A percentile compares a stretch with the other conserved stretches of the same genome.
Conservation (phyloP, 805 yeast species). For the Ogataea wickerhamii region DNA sequence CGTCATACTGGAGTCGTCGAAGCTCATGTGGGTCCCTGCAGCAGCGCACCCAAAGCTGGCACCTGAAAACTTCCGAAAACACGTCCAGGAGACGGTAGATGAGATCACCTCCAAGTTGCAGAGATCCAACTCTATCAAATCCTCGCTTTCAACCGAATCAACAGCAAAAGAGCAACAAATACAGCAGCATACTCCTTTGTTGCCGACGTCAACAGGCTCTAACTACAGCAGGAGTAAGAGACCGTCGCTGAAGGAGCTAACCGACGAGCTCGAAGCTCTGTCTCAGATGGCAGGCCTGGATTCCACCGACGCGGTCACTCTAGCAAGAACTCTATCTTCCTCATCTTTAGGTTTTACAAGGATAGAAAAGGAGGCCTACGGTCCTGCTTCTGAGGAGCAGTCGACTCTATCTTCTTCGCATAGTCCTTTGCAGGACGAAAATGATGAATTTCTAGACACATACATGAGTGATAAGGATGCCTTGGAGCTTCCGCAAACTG, state of each 20-base stretch:
- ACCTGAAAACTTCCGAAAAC: slow-evolving; percentile 76
- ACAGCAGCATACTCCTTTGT: slow-evolving; percentile 11
- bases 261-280: slow-evolving; percentile 69
- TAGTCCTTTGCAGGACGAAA: slow-evolving; percentile 22
- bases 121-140: slow-evolving; percentile 26
- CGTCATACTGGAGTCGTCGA: slow-evolving; percentile 36
- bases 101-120: slow-evolving; percentile 43
- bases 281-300: slow-evolving; percentile 76
- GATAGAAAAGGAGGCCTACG: slow-evolving; percentile 43
- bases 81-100: slow-evolving; percentile 57
- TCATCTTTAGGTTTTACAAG: slow-evolving; percentile 59
- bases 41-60: slow-evolving; percentile 90
- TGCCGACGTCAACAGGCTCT: slow-evolving; percentile 4
- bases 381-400: slow-evolving; percentile 10
- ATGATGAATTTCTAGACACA: slow-evolving; percentile 13
- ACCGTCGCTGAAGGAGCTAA: slow-evolving; percentile 68
- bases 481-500: slow-evolving; percentile 17
- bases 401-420: slow-evolving; percentile 7
- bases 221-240: slow-evolving; percentile 24
- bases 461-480: slow-evolving; percentile 10
- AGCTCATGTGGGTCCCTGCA: slow-evolving; percentile 93
- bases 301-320: slow-evolving; percentile 75
- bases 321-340: slow-evolving; percentile 76
- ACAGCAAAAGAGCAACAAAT: slow-evolving; percentile 2
- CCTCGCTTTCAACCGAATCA: slow-evolving; percentile 24